These are phyloP conservation scores for Rubia peregrina DNA, from an alignment of 305 asterid species.

Conservation along the genomic window DNA sequence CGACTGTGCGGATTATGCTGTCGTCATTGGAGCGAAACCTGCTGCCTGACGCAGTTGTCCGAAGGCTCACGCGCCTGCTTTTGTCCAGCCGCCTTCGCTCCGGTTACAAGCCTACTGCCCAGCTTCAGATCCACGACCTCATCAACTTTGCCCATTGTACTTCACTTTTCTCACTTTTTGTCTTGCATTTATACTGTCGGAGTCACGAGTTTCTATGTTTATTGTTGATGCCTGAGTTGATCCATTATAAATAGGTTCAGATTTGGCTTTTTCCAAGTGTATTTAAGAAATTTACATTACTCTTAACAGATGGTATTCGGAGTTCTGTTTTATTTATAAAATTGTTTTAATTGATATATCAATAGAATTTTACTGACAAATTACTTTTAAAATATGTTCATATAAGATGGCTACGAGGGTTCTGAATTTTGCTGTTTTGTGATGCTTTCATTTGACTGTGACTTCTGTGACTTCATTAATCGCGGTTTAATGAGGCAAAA, in stretches of 20 bases:
- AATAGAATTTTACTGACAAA: neutral
- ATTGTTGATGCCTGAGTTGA: neutral
- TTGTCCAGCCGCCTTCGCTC: slow-evolving; percentile 74
- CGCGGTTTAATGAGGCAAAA: neutral
- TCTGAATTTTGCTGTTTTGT: neutral
- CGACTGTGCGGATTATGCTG: slow-evolving; percentile 59
- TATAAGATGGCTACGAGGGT: neutral
- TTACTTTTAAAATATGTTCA: neutral
- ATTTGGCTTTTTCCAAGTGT: too few species aligned
- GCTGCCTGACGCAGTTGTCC: slow-evolving; percentile 70
- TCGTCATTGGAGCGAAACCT: slow-evolving; percentile 73
- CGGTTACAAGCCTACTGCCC: slow-evolving; percentile 53
- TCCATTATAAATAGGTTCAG: neutral
- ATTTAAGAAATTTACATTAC: neutral
- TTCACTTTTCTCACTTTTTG: neutral
- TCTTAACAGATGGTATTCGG: too few species aligned
- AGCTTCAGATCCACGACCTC: slow-evolving; percentile 50
- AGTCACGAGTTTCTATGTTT: neutral
- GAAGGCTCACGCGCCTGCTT: slow-evolving; percentile 68
- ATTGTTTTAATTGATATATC: neutral
- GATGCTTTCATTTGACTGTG: neutral
- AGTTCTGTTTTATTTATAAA: too few species aligned
- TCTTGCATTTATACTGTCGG: too few species aligned
- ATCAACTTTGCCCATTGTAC: slow-evolving; percentile 54
- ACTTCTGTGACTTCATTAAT: neutral